Conservation (phyloP, 1,284 basidiomycete species). For the Grifola frondosa region DNA sequence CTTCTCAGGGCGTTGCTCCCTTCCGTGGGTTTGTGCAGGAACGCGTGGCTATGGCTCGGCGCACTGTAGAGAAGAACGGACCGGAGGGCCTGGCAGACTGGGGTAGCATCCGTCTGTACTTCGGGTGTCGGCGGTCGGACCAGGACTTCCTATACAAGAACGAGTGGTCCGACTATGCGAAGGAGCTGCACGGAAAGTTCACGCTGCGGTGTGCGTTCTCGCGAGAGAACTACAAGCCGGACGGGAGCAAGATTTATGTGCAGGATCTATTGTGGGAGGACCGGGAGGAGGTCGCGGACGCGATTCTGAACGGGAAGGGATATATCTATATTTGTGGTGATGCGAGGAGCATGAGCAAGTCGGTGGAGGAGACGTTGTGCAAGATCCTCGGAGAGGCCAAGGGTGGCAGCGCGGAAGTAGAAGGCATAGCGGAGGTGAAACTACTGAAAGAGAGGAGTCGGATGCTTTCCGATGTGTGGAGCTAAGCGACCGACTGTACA, state of each 20-base stretch:
- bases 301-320: slow-evolving; percentile 90
- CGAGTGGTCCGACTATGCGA: slow-evolving; percentile 89
- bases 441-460: slow-evolving; percentile 89
- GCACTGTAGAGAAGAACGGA: slow-evolving; percentile 92
- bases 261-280: slow-evolving; percentile 94
- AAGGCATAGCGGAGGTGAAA: slow-evolving; percentile 90
- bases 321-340: slow-evolving; percentile 97
- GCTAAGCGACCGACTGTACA: slow-evolving; percentile 14
- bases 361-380: slow-evolving; percentile 86
- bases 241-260: slow-evolving; percentile 96
- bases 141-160: slow-evolving; percentile 94
- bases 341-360: slow-evolving; percentile 93
- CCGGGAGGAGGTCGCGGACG: slow-evolving; percentile 77
- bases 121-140: slow-evolving; percentile 86
- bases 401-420: slow-evolving; percentile 81
- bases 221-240: slow-evolving; percentile 85
- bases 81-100: slow-evolving; percentile 90
- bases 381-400: slow-evolving; percentile 92
- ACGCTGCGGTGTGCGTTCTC: slow-evolving; percentile 87
- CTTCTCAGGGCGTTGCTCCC: slow-evolving; percentile 85
- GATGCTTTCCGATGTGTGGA: slow-evolving; percentile 81
- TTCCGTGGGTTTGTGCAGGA: slow-evolving; percentile 99
- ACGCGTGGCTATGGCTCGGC: slow-evolving; percentile 91
- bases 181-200: slow-evolving; percentile 91
- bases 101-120: slow-evolving; percentile 94